Evolutionary conservation across 1,139 yeast species (phyloP), one percentile per base, ranked within the genome.

Genomic region (Nematodospora anomalae): DNA sequence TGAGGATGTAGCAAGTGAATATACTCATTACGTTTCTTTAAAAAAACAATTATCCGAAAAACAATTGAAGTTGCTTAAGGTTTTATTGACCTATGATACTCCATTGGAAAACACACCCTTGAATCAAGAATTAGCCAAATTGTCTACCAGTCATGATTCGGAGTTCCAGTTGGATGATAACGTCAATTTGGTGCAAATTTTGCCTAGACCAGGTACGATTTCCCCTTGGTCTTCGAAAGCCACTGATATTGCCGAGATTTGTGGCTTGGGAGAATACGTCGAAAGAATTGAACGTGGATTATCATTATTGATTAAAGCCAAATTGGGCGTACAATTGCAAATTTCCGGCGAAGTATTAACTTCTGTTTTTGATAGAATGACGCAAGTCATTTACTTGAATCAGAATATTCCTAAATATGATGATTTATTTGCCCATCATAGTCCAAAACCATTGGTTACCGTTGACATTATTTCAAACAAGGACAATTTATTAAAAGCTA

Each of bases 191-290:
- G 65, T 92, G 36, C 76, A 95, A 58, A 74, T 94, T 38, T 73
- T 90, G 41, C 98, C 99, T 32, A 80, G 98, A 61, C 73, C 92
- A 7, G 98, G 98, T 42, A 92, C 98, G 16, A 89, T 92, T 48
- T 90, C 97, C 16, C 98, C 98, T 23, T 94, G 99, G 99, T 88
- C 97, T 12, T 90, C 98, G 12, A 94, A 94, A 66, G 99, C 99
- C 25, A 90, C 98, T 31, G 92, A 92, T 62, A 94, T 94, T 50
- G 78, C 94, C 35, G 79, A 80, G 41, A 95, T 86, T 36, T 88
- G 97, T 66, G 97, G 97, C 5, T 74, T 92, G 42, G 74, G 73
- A 28, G 72, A 72, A 11, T 75, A 73, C 42, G 73, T 92, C 30
- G 85, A 80, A 53, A 77, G 98, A 51, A 81, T 94, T 40, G 99